Percentiles rank a stretch among this genome's conserved stretches.
These are phyloP conservation scores for Hymenochaete sp. DNA, from an alignment of 1,284 basidiomycete genomes.

Conservation along the genomic window DNA sequence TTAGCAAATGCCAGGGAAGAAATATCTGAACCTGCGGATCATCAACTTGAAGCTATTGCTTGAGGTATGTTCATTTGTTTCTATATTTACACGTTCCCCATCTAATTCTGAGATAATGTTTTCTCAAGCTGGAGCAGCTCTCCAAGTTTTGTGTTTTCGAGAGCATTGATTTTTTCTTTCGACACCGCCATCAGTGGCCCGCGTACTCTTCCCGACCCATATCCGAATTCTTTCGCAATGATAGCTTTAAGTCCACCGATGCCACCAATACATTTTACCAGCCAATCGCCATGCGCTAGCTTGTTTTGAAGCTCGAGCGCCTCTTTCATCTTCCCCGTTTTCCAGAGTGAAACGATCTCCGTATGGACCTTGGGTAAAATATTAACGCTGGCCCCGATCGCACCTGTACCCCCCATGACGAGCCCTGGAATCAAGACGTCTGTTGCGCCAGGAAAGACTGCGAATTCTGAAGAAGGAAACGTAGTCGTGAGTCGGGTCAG, in stretches of 20 bases:
- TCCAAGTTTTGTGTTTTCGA: constrained; percentile 37
- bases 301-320: constrained; percentile 64
- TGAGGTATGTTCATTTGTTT: too few species aligned
- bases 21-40: too few species aligned
- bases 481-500: constrained; percentile 63
- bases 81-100: neutral
- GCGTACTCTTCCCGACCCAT: constrained; percentile 51
- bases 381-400: constrained; percentile 72
- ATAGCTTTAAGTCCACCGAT: constrained; percentile 66
- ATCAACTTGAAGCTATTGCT: too few species aligned
- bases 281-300: constrained; percentile 68
- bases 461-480: constrained; percentile 44
- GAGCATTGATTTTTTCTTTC: constrained; percentile 29
- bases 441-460: constrained; percentile 55
- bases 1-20: constrained; percentile 23
- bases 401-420: constrained; percentile 57
- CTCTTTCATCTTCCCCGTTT: constrained; percentile 47
- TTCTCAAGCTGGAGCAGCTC: constrained; percentile 61
- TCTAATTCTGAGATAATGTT: constrained; percentile 29
- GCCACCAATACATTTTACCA: constrained; percentile 60
- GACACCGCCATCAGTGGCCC: constrained; percentile 46
- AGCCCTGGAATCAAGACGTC: constrained; percentile 65
- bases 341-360: constrained; percentile 49
- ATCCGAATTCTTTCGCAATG: constrained; percentile 59
- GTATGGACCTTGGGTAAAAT: constrained; percentile 68